A percentile compares a stretch with the other conserved stretches of the same genome.
These are phyloP conservation scores for Madurella fahalii DNA, from an alignment of 2,329 filamentous ascomycete genomes.

Conservation along the genomic window DNA sequence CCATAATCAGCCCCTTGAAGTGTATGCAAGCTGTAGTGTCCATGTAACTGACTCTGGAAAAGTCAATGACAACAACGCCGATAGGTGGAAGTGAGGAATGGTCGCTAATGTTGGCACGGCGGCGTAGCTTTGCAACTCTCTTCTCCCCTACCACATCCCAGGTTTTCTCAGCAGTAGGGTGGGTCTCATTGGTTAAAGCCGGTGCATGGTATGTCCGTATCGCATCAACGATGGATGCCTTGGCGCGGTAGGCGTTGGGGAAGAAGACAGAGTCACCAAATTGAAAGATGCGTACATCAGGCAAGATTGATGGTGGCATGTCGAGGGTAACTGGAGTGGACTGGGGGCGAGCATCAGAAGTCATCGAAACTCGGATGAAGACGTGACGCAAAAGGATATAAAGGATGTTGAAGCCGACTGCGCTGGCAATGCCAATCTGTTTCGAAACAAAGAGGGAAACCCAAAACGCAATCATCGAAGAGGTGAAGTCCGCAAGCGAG, in stretches of 20 bases:
- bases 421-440: constrained; percentile 55
- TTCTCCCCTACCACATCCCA: no score
- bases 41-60: constrained; percentile 47
- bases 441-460: constrained; percentile 58
- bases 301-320: no score
- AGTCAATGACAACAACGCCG: constrained; percentile 48
- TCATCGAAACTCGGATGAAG: constrained; percentile 42
- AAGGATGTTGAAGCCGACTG: constrained; percentile 60
- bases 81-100: constrained; percentile 37
- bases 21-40: constrained; percentile 51
- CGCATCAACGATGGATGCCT: constrained; percentile 45
- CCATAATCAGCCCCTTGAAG: constrained; percentile 44
- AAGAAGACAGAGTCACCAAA: constrained; percentile 58
- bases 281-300: constrained; percentile 52
- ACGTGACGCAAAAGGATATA: constrained; percentile 57
- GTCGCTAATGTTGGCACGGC: constrained; percentile 33
- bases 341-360: constrained; percentile 27
- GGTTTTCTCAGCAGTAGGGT: neutral
- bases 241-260: constrained; percentile 54
- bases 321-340: constrained; percentile 27
- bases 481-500: constrained; percentile 60
- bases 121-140: constrained; percentile 44
- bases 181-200: constrained; percentile 34
- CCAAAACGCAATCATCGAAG: constrained; percentile 61
- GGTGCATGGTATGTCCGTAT: constrained; percentile 45